Evolutionary conservation across 2,329 filamentous ascomycete species (phyloP).

Genomic region (Rachicladosporium sp.): DNA sequence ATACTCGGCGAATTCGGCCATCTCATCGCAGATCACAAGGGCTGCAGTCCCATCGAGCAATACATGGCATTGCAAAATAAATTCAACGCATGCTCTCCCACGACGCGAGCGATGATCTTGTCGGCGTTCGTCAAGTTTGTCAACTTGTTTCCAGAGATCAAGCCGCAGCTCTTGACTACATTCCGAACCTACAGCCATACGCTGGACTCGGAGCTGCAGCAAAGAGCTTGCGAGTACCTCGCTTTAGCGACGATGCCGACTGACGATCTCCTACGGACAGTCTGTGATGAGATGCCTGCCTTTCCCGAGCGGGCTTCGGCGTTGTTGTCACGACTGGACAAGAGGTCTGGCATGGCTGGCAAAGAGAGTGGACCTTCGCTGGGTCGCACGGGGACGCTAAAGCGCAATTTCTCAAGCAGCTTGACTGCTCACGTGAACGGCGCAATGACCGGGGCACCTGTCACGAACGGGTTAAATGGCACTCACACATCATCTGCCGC

Average conservation of each 20-base stretch:
- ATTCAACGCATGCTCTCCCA: slow-evolving; percentile 75
- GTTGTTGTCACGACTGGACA: slow-evolving; percentile 78
- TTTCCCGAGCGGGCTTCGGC: slow-evolving; percentile 93
- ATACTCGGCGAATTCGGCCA: slow-evolving; percentile 95
- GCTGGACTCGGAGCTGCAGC: slow-evolving; percentile 87
- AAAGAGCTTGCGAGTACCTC: slow-evolving; percentile 90
- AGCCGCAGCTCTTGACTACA: slow-evolving; percentile 79
- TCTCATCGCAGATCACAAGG: slow-evolving; percentile 80
- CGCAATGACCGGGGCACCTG: slow-evolving; percentile 21
- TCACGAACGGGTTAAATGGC: slow-evolving; percentile 13
- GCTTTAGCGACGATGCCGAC: slow-evolving; percentile 72
- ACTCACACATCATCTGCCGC: slow-evolving; percentile 12
- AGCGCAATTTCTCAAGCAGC: slow-evolving; percentile 62
- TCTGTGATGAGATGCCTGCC: slow-evolving; percentile 97
- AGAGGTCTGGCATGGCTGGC: slow-evolving; percentile 76
- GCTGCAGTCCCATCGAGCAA: slow-evolving; percentile 93
- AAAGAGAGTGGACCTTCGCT: slow-evolving; percentile 58
- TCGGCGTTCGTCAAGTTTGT: slow-evolving; percentile 97
- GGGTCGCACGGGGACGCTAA: slow-evolving; percentile 68
- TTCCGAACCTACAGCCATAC: slow-evolving; percentile 91
- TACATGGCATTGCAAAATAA: slow-evolving; percentile 87
- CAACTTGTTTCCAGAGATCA: slow-evolving; percentile 97
- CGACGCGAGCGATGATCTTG: slow-evolving; percentile 83
- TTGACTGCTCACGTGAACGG: slow-evolving; percentile 28
- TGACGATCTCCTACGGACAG: slow-evolving; percentile 81